These are phyloP conservation scores for Sporothrix inflata DNA, from an alignment of 2,329 filamentous ascomycete species.

Conservation along the genomic window DNA sequence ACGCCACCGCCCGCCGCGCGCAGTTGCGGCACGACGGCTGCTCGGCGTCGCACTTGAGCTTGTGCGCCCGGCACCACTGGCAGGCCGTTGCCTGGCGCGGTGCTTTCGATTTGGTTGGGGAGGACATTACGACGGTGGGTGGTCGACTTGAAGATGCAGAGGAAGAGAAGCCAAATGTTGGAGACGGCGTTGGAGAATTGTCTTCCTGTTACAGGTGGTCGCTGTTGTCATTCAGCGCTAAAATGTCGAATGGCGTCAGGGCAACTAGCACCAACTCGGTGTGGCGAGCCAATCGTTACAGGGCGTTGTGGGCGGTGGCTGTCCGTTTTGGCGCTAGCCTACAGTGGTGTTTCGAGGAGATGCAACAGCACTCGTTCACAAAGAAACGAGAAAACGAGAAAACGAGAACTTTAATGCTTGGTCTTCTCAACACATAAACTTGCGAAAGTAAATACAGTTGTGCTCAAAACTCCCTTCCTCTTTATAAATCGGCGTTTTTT, in stretches of 20 bases:
- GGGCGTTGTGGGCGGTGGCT: neutral
- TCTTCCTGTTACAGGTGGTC: no score
- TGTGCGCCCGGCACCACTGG: constrained; percentile 31
- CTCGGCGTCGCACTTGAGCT: constrained; percentile 30
- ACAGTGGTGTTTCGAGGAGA: no score
- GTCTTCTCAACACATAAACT: no score
- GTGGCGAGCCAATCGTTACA: neutral
- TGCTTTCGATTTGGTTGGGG: neutral
- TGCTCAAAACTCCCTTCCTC: no score
- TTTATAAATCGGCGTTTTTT: no score
- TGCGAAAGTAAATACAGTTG: no score
- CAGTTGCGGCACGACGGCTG: constrained; percentile 30
- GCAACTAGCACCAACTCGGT: no score
- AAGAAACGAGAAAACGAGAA: no score
- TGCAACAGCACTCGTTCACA: no score
- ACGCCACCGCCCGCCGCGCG: constrained; percentile 4
- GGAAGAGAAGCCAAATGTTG: neutral
- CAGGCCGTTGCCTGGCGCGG: constrained; percentile 28
- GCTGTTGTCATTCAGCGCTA: neutral
- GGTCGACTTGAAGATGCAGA: neutral
- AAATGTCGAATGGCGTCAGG: neutral
- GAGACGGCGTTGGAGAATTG: no score
- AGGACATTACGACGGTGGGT: neutral
- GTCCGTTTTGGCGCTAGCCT: no score
- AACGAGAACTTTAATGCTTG: no score